Conservation (phyloP, 2,329 filamentous ascomycete species). For the Aspergillus puulaauensis region DNA sequence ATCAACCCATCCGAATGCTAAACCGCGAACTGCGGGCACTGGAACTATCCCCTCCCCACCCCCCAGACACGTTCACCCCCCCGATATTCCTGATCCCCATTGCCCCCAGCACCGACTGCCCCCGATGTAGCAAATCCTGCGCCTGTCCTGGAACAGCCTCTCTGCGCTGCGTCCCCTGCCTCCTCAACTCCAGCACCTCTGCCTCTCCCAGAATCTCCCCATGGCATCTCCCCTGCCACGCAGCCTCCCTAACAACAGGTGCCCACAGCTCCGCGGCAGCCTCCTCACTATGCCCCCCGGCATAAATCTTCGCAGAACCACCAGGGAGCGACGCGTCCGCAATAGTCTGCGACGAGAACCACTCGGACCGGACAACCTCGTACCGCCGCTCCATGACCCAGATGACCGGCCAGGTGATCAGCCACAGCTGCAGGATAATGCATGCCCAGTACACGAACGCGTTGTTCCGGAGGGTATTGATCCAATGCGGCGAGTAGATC, state of each 20-base stretch:
- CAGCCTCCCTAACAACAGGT: constrained; percentile 35
- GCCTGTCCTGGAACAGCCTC: neutral
- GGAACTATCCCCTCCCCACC: constrained; percentile 8
- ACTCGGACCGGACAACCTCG: constrained; percentile 30
- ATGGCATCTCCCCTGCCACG: constrained; percentile 27
- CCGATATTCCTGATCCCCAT: constrained; percentile 12
- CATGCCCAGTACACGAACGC: constrained; percentile 33
- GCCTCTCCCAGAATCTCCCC: constrained; percentile 15
- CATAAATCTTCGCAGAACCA: constrained; percentile 21
- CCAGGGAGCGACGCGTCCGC: neutral
- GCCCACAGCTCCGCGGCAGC: constrained; percentile 32
- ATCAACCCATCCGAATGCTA: constrained; percentile 2
- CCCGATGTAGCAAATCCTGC: constrained; percentile 1
- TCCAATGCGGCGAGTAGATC: constrained; percentile 40
- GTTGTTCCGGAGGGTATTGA: constrained; percentile 38
- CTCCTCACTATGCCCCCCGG: constrained; percentile 26
- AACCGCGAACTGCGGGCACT: constrained; percentile 1
- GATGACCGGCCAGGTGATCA: constrained; percentile 41
- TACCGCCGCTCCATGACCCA: constrained; percentile 39
- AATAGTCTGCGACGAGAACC: constrained; percentile 28
- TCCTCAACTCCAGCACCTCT: constrained; percentile 17
- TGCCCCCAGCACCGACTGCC: constrained; percentile 6
- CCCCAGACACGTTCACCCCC: constrained; percentile 10
- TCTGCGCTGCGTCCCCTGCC: constrained; percentile 10
- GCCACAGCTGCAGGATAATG: constrained; percentile 41